Conservation (phyloP, 164 flowering plant species). For the Macadamia integrifolia region DNA sequence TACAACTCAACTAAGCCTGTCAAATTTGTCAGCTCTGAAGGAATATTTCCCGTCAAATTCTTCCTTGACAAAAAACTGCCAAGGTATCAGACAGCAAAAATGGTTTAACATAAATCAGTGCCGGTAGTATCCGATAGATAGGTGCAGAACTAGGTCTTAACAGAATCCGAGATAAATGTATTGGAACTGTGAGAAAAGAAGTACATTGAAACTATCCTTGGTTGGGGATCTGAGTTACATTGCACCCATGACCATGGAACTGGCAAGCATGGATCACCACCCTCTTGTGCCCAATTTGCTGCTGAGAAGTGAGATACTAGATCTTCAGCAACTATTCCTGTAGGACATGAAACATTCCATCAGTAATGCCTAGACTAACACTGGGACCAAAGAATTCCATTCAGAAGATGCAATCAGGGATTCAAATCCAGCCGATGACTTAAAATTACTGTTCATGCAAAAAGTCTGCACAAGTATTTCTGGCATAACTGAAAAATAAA, state of each 20-base stretch:
- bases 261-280: constrained; percentile 94
- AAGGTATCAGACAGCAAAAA: constrained; percentile 8
- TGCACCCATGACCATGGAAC: constrained; percentile 90
- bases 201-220: constrained; percentile 68
- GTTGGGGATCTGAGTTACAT: constrained; percentile 75
- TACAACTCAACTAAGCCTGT: constrained; percentile 74
- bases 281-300: constrained; percentile 84
- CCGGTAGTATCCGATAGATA: background rate
- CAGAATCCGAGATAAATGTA: background rate
- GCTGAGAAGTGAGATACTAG: constrained; percentile 44
- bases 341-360: constrained; percentile 22
- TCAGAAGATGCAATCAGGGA: background rate
- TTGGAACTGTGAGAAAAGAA: background rate
- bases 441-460: background rate
- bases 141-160: background rate
- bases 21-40: constrained; percentile 60
- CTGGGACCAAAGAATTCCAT: background rate
- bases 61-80: constrained; percentile 61
- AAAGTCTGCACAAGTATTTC: background rate
- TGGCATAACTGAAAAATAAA: background rate
- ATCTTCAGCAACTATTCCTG: constrained; percentile 48
- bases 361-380: constrained; percentile 6
- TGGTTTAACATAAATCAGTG: constrained; percentile 2
- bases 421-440: background rate
- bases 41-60: constrained; percentile 84